A percentile compares a stretch with the other conserved stretches of the same genome.
phyloP scores from a whole-genome alignment of 108 stramenopile genomes.

The Pseudonitzschia pungens region DNA sequence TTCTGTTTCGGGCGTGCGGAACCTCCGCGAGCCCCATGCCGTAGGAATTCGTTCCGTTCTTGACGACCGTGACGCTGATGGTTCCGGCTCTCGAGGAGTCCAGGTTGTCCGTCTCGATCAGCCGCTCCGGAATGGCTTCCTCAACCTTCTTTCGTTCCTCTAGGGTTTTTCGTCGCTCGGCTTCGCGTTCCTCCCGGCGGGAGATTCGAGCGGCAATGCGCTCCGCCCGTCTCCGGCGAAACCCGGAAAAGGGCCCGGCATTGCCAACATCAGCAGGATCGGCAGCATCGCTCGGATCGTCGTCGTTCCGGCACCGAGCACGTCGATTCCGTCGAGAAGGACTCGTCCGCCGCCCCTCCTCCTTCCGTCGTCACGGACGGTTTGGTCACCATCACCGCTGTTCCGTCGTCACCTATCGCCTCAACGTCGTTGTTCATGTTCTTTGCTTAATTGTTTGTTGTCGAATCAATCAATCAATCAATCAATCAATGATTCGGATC shows the following conservation, averaged over 20 bases:
- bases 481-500: neutral
- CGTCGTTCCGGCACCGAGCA: slow-evolving; percentile 3
- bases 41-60: slow-evolving; percentile 29
- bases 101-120: slow-evolving; percentile 6
- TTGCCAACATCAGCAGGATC: neutral
- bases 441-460: neutral
- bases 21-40: slow-evolving; percentile 32
- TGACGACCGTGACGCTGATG: slow-evolving; percentile 40
- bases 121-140: slow-evolving; percentile 5
- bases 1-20: slow-evolving; percentile 3
- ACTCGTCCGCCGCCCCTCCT: neutral
- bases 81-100: slow-evolving; percentile 20
- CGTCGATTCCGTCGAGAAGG: slow-evolving; percentile 7
- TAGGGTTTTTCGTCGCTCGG: neutral
- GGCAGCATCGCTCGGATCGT: neutral
- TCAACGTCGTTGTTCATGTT: neutral
- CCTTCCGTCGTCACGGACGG: slow-evolving; percentile 1
- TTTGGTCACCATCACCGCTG: neutral
- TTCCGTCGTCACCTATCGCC: neutral
- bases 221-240: slow-evolving; percentile 8
- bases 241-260: slow-evolving; percentile 9
- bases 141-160: neutral
- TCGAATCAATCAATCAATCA: neutral
- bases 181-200: neutral
- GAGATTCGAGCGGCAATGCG: neutral